These are phyloP conservation scores for Ganoderma meredithae DNA, from an alignment of 1,284 basidiomycete genomes.

Conservation along the genomic window DNA sequence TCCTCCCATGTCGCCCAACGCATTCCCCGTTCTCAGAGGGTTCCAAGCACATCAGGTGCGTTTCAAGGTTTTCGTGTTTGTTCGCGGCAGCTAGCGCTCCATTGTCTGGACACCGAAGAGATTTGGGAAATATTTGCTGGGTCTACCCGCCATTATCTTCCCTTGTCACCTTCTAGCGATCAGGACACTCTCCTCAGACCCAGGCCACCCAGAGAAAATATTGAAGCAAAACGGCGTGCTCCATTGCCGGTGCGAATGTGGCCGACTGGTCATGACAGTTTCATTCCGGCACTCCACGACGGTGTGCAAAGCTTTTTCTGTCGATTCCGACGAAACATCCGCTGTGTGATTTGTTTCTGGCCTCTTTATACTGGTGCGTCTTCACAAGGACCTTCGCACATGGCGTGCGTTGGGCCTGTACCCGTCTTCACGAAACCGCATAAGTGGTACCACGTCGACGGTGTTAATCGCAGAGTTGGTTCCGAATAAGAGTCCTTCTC, in stretches of 20 bases:
- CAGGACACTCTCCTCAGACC: neutral
- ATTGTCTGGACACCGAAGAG: neutral
- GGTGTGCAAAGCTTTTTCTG: neutral
- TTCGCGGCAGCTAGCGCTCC: neutral
- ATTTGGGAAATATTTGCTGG: neutral
- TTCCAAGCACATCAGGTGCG: constrained; percentile 21
- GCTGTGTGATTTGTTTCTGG: neutral
- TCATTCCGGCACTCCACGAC: neutral
- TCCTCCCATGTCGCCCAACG: neutral
- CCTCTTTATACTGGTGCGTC: neutral
- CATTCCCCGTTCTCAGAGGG: constrained; percentile 24
- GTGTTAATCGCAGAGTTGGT: neutral
- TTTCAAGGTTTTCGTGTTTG: neutral
- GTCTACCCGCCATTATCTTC: neutral
- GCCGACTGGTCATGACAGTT: neutral
- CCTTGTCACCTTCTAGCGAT: neutral
- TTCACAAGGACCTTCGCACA: neutral
- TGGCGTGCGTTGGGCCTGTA: neutral
- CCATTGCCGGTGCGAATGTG: neutral
- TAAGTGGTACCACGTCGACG: constrained; percentile 1
- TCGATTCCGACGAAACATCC: neutral
- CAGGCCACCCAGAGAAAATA: neutral
- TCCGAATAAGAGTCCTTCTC: neutral
- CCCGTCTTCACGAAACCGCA: neutral
- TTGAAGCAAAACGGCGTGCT: neutral